Conservation (phyloP, 2,329 filamentous ascomycete genomes). For the Microcyclospora pomicola region DNA sequence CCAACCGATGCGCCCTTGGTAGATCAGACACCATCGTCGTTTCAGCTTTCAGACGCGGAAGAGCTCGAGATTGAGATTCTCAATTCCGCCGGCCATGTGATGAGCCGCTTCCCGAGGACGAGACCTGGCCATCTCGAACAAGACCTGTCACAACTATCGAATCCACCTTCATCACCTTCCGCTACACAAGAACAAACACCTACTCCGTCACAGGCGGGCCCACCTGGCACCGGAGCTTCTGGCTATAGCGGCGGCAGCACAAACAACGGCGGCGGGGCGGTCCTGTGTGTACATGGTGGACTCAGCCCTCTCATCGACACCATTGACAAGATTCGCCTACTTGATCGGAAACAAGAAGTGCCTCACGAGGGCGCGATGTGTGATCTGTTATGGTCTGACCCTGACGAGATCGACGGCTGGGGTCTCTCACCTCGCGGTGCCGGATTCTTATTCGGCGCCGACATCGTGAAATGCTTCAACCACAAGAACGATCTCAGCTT, state of each 20-base stretch:
- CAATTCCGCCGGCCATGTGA: slow-evolving; percentile 67
- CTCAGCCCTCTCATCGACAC: slow-evolving; percentile 82
- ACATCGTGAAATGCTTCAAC: slow-evolving; percentile 94
- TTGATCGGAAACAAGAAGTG: slow-evolving; percentile 96
- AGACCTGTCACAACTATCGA: slow-evolving; percentile 14
- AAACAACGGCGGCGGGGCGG: slow-evolving; percentile 62
- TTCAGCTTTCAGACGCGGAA: slow-evolving; percentile 41
- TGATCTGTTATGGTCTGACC: slow-evolving; percentile 93
- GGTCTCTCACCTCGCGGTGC: slow-evolving; percentile 85
- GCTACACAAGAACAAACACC: slow-evolving; percentile 19
- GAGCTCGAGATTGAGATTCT: slow-evolving; percentile 89
- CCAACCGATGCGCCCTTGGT: slow-evolving; percentile 44
- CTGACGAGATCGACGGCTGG: slow-evolving; percentile 96
- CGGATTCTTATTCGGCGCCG: slow-evolving; percentile 86
- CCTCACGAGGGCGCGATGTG: slow-evolving; percentile 99
- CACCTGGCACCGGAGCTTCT: slow-evolving; percentile 67
- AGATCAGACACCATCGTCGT: slow-evolving; percentile 21
- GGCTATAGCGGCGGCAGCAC: slow-evolving; percentile 47
- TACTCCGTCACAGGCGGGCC: slow-evolving; percentile 36
- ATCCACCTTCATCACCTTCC: slow-evolving; percentile 26
- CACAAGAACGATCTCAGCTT: slow-evolving; percentile 83
- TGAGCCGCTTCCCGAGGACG: slow-evolving; percentile 53
- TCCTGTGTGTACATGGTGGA: slow-evolving; percentile 91
- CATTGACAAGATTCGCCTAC: slow-evolving; percentile 85
- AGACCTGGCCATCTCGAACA: slow-evolving; percentile 15